phyloP scores from a whole-genome alignment of 192 early-diverging fungal genomes.

The Entophlyctis helioformis region DNA sequence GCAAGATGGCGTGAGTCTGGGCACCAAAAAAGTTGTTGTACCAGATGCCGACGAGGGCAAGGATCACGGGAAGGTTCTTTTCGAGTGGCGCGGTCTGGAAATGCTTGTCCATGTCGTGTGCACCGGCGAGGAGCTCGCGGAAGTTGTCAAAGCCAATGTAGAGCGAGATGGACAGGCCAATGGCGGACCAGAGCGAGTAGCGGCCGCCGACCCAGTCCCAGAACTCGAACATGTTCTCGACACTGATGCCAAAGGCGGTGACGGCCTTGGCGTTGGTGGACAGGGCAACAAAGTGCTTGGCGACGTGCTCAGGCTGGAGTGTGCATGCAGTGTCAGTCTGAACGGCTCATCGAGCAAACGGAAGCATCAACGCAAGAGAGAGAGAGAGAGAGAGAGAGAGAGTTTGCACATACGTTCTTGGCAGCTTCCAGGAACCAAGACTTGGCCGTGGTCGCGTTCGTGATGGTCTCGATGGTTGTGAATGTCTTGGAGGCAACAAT shows the following conservation, averaged over 20 bases:
- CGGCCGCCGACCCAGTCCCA: constrained; percentile 99
- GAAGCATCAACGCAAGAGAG: not conserved
- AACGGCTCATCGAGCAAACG: too few relatives aligned
- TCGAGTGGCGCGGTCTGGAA: constrained; percentile 85
- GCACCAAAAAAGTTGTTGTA: constrained; percentile 99
- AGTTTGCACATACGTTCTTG: constrained; percentile 53
- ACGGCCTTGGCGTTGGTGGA: constrained; percentile 89
- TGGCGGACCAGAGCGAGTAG: constrained; percentile 98
- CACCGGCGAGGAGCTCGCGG: constrained; percentile 75
- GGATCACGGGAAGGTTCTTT: constrained; percentile 83
- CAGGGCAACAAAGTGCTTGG: constrained; percentile 98
- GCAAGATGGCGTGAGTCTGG: constrained; percentile 86
- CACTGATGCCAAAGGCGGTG: constrained; percentile 82
- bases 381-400: not conserved
- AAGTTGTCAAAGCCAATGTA: constrained; percentile 95
- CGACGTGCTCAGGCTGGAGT: constrained; percentile 56
- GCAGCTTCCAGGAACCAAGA: constrained; percentile 83
- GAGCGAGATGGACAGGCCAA: constrained; percentile 93
- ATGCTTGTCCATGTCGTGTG: constrained; percentile 94
- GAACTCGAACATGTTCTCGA: constrained; percentile 99
- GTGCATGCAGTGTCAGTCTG: not conserved
- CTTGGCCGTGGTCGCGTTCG: constrained; percentile 89
- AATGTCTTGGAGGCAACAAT: constrained; percentile 98
- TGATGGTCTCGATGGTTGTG: constrained; percentile 97
- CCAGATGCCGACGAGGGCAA: constrained; percentile 86